Percentiles rank a stretch among this genome's conserved stretches.
These are phyloP conservation scores for Acarospora socialis DNA, from an alignment of 2,329 filamentous ascomycete species.

Conservation along the genomic window DNA sequence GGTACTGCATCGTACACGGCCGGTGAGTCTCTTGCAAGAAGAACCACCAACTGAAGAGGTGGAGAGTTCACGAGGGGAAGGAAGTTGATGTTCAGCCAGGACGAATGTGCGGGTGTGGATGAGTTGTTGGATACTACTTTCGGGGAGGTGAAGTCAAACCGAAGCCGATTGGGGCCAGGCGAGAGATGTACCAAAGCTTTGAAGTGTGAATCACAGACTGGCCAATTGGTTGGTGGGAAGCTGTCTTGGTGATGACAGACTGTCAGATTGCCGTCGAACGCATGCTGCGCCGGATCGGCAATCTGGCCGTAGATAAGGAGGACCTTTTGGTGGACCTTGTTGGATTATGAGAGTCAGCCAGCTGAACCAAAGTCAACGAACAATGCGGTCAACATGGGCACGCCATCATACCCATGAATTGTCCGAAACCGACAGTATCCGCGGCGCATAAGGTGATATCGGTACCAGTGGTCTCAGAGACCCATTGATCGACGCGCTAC, in stretches of 20 bases:
- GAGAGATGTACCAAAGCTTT: conserved; percentile 83
- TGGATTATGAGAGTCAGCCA: conserved; percentile 11
- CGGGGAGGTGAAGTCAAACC: conserved; percentile 75
- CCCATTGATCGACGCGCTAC: conserved; percentile 40
- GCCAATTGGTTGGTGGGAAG: conserved; percentile 75
- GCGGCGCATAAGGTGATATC: conserved; percentile 67
- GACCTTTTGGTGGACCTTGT: conserved; percentile 79
- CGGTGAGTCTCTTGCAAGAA: conserved; percentile 77
- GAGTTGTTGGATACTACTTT: conserved; percentile 58
- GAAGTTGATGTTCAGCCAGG: conserved; percentile 74
- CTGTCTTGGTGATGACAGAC: conserved; percentile 71
- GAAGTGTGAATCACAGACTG: conserved; percentile 77
- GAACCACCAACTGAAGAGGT: conserved; percentile 75
- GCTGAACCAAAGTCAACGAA: not conserved
- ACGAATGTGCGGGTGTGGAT: conserved; percentile 55
- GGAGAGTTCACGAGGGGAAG: conserved; percentile 64
- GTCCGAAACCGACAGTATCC: conserved; percentile 63
- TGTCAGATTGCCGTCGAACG: conserved; percentile 64
- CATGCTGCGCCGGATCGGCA: conserved; percentile 52
- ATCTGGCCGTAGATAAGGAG: conserved; percentile 70
- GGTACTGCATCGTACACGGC: conserved; percentile 73
- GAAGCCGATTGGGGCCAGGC: conserved; percentile 75
- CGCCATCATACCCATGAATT: conserved; percentile 60
- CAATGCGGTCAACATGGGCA: conserved; percentile 6
- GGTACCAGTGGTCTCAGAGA: conserved; percentile 40